Percentiles rank a stretch among this genome's conserved stretches.
These are phyloP conservation scores for Nicotiana noctiflora DNA, from an alignment of 257 asterid genomes.

Conservation along the genomic window DNA sequence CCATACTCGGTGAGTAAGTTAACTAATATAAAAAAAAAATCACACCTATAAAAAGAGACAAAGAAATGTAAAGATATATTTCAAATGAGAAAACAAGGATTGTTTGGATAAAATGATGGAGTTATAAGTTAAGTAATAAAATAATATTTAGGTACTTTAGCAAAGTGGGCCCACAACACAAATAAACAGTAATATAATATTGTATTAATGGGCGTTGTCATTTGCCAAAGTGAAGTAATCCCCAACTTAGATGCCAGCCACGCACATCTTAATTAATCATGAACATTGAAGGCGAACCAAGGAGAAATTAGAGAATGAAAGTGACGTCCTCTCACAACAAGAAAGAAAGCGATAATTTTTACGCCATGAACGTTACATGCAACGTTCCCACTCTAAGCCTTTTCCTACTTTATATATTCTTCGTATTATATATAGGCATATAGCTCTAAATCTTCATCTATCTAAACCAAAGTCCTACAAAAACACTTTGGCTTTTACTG, in stretches of 20 bases:
- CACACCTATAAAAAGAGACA: neutral
- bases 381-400: constrained; percentile 6
- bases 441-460: neutral
- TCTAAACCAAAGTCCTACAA: neutral
- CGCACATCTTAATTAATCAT: constrained; percentile 35
- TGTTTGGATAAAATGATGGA: neutral
- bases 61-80: neutral
- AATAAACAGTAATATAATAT: neutral
- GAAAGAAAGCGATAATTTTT: constrained; percentile 31
- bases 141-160: neutral
- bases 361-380: constrained; percentile 35
- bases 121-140: neutral
- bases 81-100: neutral
- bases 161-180: constrained; percentile 10
- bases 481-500: neutral
- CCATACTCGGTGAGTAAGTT: too few relatives aligned
- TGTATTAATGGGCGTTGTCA: neutral
- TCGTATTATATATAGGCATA: neutral
- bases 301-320: constrained; percentile 15
- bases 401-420: neutral
- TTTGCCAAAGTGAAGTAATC: constrained; percentile 28
- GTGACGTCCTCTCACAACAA: constrained; percentile 12
- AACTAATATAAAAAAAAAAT: too few relatives aligned
- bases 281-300: constrained; percentile 3
- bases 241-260: constrained; percentile 36